phyloP scores from a whole-genome alignment of 1,284 basidiomycete genomes.

The Nidula niveotomentosa region DNA sequence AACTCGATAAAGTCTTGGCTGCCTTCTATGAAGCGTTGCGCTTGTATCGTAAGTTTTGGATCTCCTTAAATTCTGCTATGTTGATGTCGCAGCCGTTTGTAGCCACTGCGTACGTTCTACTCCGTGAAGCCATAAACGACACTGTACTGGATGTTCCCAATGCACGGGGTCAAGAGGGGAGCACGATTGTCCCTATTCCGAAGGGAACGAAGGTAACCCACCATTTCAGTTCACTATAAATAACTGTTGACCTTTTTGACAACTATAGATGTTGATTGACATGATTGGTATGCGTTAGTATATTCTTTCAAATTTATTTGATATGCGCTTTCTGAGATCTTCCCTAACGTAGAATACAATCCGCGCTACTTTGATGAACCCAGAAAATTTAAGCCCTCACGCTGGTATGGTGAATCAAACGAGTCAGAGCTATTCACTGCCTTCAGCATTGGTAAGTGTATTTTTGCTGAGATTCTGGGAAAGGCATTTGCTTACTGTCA shows the following conservation, averaged over 20 bases:
- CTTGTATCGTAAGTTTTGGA: constrained; percentile 41
- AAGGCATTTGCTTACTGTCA: not conserved
- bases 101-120: constrained; percentile 27
- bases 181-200: constrained; percentile 19
- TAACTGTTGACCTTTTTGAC: constrained; percentile 12
- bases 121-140: constrained; percentile 28
- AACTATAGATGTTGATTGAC: constrained; percentile 38
- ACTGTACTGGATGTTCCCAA: constrained; percentile 28
- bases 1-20: constrained; percentile 43
- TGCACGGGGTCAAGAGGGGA: constrained; percentile 25
- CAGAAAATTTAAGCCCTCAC: constrained; percentile 27
- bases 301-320: not conserved
- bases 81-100: not conserved
- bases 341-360: constrained; percentile 26
- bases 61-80: not conserved
- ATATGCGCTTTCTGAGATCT: not conserved
- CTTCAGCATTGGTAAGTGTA: constrained; percentile 43
- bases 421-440: constrained; percentile 40
- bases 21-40: constrained; percentile 45
- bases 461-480: not conserved
- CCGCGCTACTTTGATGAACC: constrained; percentile 32
- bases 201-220: constrained; percentile 23
- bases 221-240: not conserved
- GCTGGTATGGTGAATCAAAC: constrained; percentile 26
- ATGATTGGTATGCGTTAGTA: constrained; percentile 52